These are phyloP conservation scores for Rhizopogon vinicolor DNA, from an alignment of 768 basidiomycete genomes.

Conservation along the genomic window DNA sequence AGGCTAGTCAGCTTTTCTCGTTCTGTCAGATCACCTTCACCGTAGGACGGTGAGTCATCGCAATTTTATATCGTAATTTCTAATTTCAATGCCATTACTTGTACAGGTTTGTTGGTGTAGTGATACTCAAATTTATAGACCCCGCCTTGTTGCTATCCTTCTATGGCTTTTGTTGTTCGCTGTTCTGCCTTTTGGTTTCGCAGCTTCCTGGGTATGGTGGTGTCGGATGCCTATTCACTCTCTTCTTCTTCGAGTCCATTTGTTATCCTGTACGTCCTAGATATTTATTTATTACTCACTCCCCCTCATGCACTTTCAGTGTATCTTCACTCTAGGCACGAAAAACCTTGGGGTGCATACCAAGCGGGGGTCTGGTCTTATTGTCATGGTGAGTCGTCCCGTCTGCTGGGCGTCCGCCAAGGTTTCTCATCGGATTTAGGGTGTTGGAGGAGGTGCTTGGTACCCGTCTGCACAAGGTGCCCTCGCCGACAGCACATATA, in stretches of 20 bases:
- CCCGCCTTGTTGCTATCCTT: constrained; percentile 56
- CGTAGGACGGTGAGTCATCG: constrained; percentile 42
- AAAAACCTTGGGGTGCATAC: constrained; percentile 60
- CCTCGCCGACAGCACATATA: constrained; percentile 45
- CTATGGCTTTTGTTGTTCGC: constrained; percentile 47
- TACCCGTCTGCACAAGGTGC: constrained; percentile 58
- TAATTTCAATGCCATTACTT: constrained; percentile 11
- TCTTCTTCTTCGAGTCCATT: constrained; percentile 77
- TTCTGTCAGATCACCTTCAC: constrained; percentile 71
- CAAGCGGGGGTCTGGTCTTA: constrained; percentile 57
- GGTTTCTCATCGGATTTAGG: constrained; percentile 23
- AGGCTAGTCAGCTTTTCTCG: constrained; percentile 63
- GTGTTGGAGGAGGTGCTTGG: constrained; percentile 67
- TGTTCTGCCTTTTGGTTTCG: constrained; percentile 49
- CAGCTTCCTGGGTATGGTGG: constrained; percentile 49
- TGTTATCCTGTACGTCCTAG: constrained; percentile 51
- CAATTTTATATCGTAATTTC: neutral
- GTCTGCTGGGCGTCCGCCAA: neutral
- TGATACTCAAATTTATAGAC: constrained; percentile 57
- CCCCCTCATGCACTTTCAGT: constrained; percentile 20
- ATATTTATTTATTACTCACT: neutral
- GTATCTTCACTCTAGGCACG: constrained; percentile 62
- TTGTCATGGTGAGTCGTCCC: constrained; percentile 46
- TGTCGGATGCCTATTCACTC: constrained; percentile 53
- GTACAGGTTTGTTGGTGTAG: constrained; percentile 53